phyloP scores from a whole-genome alignment of 208 protist genomes.

The Herpetomonas samuelpessoai region DNA sequence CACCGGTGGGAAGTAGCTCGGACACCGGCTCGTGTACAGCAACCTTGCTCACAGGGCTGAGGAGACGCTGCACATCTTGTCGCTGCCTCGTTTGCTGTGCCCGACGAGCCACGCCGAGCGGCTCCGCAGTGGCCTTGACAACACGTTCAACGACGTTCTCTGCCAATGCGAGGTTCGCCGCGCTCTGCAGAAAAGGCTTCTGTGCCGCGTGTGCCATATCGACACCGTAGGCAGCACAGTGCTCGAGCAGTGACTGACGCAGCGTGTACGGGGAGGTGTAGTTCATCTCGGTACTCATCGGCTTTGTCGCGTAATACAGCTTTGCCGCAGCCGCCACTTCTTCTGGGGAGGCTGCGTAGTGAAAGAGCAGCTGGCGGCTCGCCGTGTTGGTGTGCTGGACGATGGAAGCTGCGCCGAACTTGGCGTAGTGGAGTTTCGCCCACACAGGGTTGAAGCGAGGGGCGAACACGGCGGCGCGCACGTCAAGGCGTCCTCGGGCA shows the following conservation, averaged over 20 bases:
- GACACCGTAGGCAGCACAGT: slow-evolving; percentile 65
- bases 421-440: slow-evolving; percentile 78
- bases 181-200: slow-evolving; percentile 55
- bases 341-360: slow-evolving; percentile 54
- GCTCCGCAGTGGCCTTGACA: slow-evolving; percentile 23
- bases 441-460: slow-evolving; percentile 66
- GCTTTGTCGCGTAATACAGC: slow-evolving; percentile 85
- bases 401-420: slow-evolving; percentile 69
- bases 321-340: slow-evolving; percentile 70
- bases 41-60: slow-evolving; percentile 25
- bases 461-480: slow-evolving; percentile 49
- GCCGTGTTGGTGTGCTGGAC: slow-evolving; percentile 79
- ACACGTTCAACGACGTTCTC: slow-evolving; percentile 50
- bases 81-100: slow-evolving; percentile 22
- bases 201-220: slow-evolving; percentile 64
- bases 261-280: slow-evolving; percentile 83
- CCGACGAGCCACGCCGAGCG: slow-evolving; percentile 61
- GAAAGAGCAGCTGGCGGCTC: slow-evolving; percentile 66
- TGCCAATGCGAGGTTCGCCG: slow-evolving; percentile 54
- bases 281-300: slow-evolving; percentile 64
- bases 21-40: not conserved
- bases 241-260: slow-evolving; percentile 52
- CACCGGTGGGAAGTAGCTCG: slow-evolving; percentile 4
- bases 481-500: slow-evolving; percentile 48
- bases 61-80: slow-evolving; percentile 29